These are phyloP conservation scores for Physaria fendleri DNA, from an alignment of 345 rosid genomes.

Conservation along the genomic window DNA sequence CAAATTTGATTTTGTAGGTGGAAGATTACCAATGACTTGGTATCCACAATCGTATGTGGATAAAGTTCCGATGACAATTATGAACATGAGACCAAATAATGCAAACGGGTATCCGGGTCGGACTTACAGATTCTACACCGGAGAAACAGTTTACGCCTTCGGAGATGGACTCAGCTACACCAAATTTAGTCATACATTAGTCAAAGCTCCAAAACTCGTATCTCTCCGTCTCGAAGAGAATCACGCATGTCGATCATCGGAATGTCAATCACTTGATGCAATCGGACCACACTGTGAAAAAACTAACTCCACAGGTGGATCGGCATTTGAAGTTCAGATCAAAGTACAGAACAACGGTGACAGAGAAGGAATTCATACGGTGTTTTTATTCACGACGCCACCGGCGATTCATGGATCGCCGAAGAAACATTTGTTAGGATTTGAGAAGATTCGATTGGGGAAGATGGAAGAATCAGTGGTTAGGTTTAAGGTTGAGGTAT, in stretches of 20 bases:
- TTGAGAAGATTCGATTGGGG: slow-evolving; percentile 59
- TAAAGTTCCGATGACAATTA: slow-evolving; percentile 80
- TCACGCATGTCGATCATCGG: slow-evolving; percentile 51
- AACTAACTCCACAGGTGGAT: slow-evolving; percentile 5
- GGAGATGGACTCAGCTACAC: slow-evolving; percentile 89
- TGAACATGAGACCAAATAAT: slow-evolving; percentile 89
- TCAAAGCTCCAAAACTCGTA: slow-evolving; percentile 51
- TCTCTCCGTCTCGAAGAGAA: slow-evolving; percentile 40
- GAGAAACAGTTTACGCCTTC: slow-evolving; percentile 71
- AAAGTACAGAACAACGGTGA: slow-evolving; percentile 50
- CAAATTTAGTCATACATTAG: slow-evolving; percentile 34
- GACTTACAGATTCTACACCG: slow-evolving; percentile 81
- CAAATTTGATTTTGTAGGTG: slow-evolving; percentile 40
- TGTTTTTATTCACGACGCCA: slow-evolving; percentile 40
- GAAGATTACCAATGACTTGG: slow-evolving; percentile 96
- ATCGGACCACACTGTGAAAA: slow-evolving; percentile 43
- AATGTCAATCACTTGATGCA: slow-evolving; percentile 59
- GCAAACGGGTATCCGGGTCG: slow-evolving; percentile 81
- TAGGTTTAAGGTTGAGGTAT: slow-evolving; percentile 57
- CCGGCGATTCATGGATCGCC: slow-evolving; percentile 71
- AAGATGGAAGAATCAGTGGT: slow-evolving; percentile 39
- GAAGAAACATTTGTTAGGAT: slow-evolving; percentile 61
- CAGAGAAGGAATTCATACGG: slow-evolving; percentile 57
- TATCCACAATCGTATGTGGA: slow-evolving; percentile 72
- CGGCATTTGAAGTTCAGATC: slow-evolving; percentile 44